These are phyloP conservation scores for Xylariaceae sp. DNA, from an alignment of 2,329 filamentous ascomycete genomes.

Conservation along the genomic window DNA sequence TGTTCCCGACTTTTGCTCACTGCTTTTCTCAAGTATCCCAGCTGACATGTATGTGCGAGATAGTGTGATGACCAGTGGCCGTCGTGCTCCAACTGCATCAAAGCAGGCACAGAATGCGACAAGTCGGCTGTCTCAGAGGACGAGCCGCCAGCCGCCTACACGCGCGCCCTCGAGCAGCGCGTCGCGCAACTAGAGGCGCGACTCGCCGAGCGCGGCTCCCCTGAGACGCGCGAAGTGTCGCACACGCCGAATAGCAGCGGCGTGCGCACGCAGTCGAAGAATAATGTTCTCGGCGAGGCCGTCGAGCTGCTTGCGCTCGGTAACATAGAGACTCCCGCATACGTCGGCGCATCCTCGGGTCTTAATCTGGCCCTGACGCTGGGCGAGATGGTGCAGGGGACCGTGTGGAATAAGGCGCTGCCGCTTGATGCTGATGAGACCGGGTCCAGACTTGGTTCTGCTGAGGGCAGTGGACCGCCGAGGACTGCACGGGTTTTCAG, in stretches of 20 bases:
- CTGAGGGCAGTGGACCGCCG: conserved; percentile 6
- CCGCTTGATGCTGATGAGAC: conserved; percentile 17
- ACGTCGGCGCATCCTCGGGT: conserved; percentile 46
- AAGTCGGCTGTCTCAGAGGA: conserved; percentile 39
- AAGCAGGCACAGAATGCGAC: conserved; percentile 38
- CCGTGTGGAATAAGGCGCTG: conserved; percentile 49
- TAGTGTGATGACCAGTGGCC: conserved; percentile 43
- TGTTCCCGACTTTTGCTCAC: not conserved
- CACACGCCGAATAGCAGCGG: conserved; percentile 7
- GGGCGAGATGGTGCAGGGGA: conserved; percentile 49
- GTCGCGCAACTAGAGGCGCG: conserved; percentile 37
- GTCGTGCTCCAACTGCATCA: conserved; percentile 40
- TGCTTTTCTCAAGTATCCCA: not conserved
- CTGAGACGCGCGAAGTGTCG: conserved; percentile 11
- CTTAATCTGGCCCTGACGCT: conserved; percentile 45
- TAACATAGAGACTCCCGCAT: conserved; percentile 41
- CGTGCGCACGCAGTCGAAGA: conserved; percentile 17
- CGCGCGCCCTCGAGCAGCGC: conserved; percentile 38
- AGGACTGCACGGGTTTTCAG: conserved; percentile 27
- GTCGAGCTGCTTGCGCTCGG: conserved; percentile 46
- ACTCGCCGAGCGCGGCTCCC: conserved; percentile 20
- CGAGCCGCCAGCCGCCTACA: conserved; percentile 36
- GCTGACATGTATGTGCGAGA: not conserved
- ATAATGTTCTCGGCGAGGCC: conserved; percentile 36
- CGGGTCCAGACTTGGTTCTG: conserved; percentile 8